Conservation (phyloP, 2,329 filamentous ascomycete species). For the Neonectria magnoliae region DNA sequence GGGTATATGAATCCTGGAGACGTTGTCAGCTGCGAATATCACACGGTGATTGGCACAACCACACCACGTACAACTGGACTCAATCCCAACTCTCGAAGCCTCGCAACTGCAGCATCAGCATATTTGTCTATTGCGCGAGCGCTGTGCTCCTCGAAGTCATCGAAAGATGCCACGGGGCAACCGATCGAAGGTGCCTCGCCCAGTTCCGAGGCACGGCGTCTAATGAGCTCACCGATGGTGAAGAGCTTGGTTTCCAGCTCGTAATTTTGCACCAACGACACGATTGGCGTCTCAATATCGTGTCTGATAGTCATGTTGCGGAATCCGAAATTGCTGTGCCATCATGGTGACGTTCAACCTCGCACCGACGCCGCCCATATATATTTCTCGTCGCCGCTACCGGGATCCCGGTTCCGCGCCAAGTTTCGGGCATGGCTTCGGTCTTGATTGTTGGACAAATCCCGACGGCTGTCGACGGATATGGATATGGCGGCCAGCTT, state of each 20-base stretch:
- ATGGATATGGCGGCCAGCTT: not conserved
- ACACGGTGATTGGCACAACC: accelerated
- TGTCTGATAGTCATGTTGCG: slow-evolving; percentile 37
- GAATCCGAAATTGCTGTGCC: not conserved
- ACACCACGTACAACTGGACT: slow-evolving; percentile 27
- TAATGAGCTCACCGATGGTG: slow-evolving; percentile 35
- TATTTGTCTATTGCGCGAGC: slow-evolving; percentile 33
- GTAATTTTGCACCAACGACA: slow-evolving; percentile 8
- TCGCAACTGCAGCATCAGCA: slow-evolving; percentile 35
- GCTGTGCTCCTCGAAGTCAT: slow-evolving; percentile 36
- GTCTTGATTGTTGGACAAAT: not conserved
- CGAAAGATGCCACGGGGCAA: slow-evolving; percentile 21
- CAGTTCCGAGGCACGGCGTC: slow-evolving; percentile 25
- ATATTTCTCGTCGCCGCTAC: not conserved
- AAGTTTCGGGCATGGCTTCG: not conserved
- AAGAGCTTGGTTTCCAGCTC: slow-evolving; percentile 29
- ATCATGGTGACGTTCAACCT: not conserved
- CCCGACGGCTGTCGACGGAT: not conserved
- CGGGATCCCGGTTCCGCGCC: not conserved
- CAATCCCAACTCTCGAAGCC: slow-evolving; percentile 25
- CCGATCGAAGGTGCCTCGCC: slow-evolving; percentile 27
- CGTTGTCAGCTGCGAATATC: not conserved
- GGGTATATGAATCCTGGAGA: slow-evolving; percentile 23
- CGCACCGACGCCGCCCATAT: not conserved
- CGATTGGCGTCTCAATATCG: slow-evolving; percentile 27